Evolutionary conservation across 352 stramenopile genomes (phyloP), one percentile per base, ranked within the genome.

Genomic region (Globisporangium nunn): DNA sequence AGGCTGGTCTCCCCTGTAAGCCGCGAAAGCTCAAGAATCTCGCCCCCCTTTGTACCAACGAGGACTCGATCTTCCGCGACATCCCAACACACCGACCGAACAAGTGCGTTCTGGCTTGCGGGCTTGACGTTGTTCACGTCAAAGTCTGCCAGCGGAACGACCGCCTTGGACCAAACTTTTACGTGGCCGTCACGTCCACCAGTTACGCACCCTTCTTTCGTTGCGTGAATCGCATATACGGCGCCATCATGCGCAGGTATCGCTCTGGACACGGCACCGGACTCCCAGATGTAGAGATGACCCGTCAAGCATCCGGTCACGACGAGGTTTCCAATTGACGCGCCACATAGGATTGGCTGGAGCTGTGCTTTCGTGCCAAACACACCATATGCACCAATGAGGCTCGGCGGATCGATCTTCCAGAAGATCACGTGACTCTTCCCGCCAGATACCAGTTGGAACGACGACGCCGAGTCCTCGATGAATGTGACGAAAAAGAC

Each of bases 211-310:
- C 82, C 80, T 5, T 70, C 58, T 1, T 64, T 48, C 11, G 80
- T 85, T 10, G 78, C 54, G n/a, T 87, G 71, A 45, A 93, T 69
- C 14, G 73, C 67, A 46, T 93, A 89, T 31, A 93, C 74, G 0
- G 74, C 74, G 2, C 81, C 78, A 18, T 72, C 75, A 54, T 93
- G 82, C 14, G 74, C 80, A n/a, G 82, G 80, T 12, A 93, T 54
- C 6, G 74, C 78, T 35, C 69, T 63, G 2, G 70, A 64, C 3
- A 93, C 75, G 4, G 74, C 67, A 44, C 73, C 74, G 7, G 78
- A 74, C 43, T 93, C 78, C 82, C 82, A 93, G 37, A 75, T 67
- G 52, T 90, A 90, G 12, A 93, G 52, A 48, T 91, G 82, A 3
- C 82, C 82, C 0, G 78, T 85, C 12, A 70, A 68, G 7, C 71